phyloP scores from a whole-genome alignment of 2,329 filamentous ascomycete genomes.

The Periconia digitata region DNA sequence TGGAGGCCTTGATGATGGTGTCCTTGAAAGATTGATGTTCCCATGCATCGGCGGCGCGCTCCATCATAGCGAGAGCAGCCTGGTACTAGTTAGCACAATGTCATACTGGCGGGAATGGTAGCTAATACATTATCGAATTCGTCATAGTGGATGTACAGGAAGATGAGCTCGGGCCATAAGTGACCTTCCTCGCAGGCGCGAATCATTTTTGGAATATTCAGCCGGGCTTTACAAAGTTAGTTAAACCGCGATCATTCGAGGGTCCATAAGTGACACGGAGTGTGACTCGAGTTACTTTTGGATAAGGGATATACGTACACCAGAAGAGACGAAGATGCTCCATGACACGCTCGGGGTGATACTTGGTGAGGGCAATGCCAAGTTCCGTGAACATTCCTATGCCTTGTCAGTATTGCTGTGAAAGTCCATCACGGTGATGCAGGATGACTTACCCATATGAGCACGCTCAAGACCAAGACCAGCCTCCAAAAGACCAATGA shows the following conservation, averaged over 20 bases:
- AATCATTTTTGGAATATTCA: slow-evolving; percentile 98
- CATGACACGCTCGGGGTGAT: slow-evolving; percentile 94
- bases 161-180: slow-evolving; percentile 95
- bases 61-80: slow-evolving; percentile 94
- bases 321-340: slow-evolving; percentile 99
- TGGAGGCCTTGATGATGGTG: slow-evolving; percentile 94
- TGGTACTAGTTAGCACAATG: slow-evolving; percentile 69
- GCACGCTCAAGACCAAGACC: slow-evolving; percentile 88
- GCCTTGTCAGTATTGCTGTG: too few relatives aligned
- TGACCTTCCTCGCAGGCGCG: slow-evolving; percentile 90
- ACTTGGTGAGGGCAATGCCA: slow-evolving; percentile 89
- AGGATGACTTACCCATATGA: too few relatives aligned
- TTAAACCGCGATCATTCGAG: neutral
- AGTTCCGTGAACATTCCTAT: slow-evolving; percentile 95
- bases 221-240: slow-evolving; percentile 54
- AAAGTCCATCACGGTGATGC: neutral
- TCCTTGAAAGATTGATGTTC: slow-evolving; percentile 99
- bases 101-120: too few relatives aligned
- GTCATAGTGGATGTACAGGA: slow-evolving; percentile 97
- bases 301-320: slow-evolving; percentile 45
- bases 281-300: neutral
- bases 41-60: slow-evolving; percentile 95
- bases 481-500: slow-evolving; percentile 91
- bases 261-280: neutral
- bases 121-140: slow-evolving; percentile 50